Evolutionary conservation across 2,329 filamentous ascomycete genomes (phyloP), one percentile per base, ranked within the genome.

Genomic region (Ceratocystis destructans): DNA sequence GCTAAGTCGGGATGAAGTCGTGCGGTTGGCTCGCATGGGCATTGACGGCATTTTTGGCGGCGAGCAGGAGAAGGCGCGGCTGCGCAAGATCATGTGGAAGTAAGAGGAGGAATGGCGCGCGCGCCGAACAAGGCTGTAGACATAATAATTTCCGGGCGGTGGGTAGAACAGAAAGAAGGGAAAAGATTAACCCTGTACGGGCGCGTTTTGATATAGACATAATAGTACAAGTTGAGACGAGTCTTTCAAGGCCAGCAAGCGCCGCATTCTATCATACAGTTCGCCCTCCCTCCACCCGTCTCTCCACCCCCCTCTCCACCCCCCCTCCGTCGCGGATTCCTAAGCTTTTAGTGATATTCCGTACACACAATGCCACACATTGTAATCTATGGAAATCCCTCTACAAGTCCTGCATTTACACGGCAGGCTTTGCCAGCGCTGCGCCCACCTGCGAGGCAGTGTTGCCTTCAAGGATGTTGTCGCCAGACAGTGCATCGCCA

Each of bases 31-130:
- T n/a, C 79, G 80, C 62, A 81, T 82, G 68, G 81, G 82, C 0
- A 80, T 89, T 3, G 79, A 84, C 20, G 79, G 81, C 1, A 89
- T 90, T 33, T 93, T 94, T 71, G 83, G 81, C 0, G 81, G 80
- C 0, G 78, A 85, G 2, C 75, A 78, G 15, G 86, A 90, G 71
- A 88, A 85, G 72, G 71, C 76, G 55, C 77, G 83, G 66, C 71
- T 89, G 65, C 76, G 77, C 50, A 70, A 73, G 1, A 71, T 82
- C 8, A 82, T 84, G 79, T 82, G 79, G 79, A 68, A 68, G 53
- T 55, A 46, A 59, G 63, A n/a, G 25, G 12, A 12, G 31, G 20
- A 17, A n/a, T 31, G n/a, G 17, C 7, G 45, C 17, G 45, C 4
- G 53, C 22, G 22, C 22, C 22, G 44, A 17, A 28, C 25, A 22